Percentiles rank a stretch among this genome's conserved stretches.
phyloP scores from a whole-genome alignment of 495 filamentous ascomycete genomes.

The Penicillium pancosmium region DNA sequence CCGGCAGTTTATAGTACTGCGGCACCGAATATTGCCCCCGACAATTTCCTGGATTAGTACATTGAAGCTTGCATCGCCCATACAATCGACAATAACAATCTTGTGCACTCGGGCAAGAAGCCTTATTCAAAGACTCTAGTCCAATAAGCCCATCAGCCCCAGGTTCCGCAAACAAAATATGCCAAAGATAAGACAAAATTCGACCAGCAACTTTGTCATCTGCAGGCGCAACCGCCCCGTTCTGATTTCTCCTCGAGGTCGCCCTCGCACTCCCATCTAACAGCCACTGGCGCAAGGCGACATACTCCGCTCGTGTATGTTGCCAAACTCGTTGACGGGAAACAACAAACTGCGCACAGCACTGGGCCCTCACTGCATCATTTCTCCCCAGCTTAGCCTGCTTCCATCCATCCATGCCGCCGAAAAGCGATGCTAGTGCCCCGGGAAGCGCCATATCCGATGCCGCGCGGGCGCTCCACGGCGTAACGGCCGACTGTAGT shows the following conservation, averaged over 20 bases:
- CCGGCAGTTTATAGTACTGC: slow-evolving; percentile 37
- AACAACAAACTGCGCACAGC: slow-evolving; percentile 52
- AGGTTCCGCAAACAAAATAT: slow-evolving; percentile 43
- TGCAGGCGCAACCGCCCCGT: slow-evolving; percentile 29
- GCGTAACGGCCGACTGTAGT: slow-evolving; percentile 36
- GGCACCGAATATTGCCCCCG: slow-evolving; percentile 42
- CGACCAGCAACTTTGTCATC: slow-evolving; percentile 44
- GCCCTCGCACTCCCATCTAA: slow-evolving; percentile 18
- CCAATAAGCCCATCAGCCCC: slow-evolving; percentile 34
- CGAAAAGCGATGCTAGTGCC: slow-evolving; percentile 39
- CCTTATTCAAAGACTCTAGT: slow-evolving; percentile 43
- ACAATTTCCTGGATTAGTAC: slow-evolving; percentile 33
- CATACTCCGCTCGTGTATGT: slow-evolving; percentile 42
- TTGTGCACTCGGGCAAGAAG: slow-evolving; percentile 40
- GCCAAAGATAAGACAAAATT: slow-evolving; percentile 47
- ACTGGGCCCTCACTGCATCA: slow-evolving; percentile 43
- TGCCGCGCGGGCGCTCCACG: slow-evolving; percentile 44
- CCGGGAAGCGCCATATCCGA: slow-evolving; percentile 38
- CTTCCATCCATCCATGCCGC: slow-evolving; percentile 14
- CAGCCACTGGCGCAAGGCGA: slow-evolving; percentile 48
- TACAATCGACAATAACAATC: slow-evolving; percentile 52
- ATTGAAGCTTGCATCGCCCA: slow-evolving; percentile 40
- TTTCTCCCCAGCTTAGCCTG: slow-evolving; percentile 27
- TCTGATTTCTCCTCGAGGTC: neutral
- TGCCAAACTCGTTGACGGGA: slow-evolving; percentile 36